These are phyloP conservation scores for Physcia stellaris DNA, from an alignment of 495 filamentous ascomycete genomes.

Conservation along the genomic window DNA sequence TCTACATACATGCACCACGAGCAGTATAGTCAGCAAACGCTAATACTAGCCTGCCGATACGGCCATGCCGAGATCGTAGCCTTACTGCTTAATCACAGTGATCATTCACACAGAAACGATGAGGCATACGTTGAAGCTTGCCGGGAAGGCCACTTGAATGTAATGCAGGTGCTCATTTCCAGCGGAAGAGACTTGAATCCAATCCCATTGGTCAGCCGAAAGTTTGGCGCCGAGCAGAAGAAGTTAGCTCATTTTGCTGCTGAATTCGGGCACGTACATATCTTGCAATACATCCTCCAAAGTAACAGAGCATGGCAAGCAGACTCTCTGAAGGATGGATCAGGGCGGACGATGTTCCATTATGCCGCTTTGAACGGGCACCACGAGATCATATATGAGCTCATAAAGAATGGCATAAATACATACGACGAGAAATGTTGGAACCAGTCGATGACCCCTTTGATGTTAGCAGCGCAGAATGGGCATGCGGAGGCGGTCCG, in stretches of 20 bases:
- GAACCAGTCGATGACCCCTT: neutral
- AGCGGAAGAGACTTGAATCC: neutral
- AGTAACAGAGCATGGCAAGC: neutral
- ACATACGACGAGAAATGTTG: neutral
- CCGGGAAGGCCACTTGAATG: neutral
- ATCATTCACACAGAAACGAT: no score
- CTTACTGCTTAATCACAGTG: neutral
- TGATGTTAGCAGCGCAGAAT: neutral
- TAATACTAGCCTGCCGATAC: slow-evolving; percentile 6
- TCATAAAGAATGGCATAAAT: slow-evolving; percentile 3
- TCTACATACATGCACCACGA: slow-evolving; percentile 17
- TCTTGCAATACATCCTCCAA: neutral
- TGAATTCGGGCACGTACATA: neutral
- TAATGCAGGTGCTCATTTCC: neutral
- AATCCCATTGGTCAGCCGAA: neutral
- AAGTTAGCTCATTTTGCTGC: neutral
- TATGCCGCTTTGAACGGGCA: slow-evolving; percentile 3
- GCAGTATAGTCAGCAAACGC: slow-evolving; percentile 20
- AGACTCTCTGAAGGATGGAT: neutral
- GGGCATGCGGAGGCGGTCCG: neutral
- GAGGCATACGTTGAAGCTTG: neutral
- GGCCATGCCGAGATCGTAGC: neutral
- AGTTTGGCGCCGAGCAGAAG: slow-evolving; percentile 1
- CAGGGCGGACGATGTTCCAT: slow-evolving; percentile 1
- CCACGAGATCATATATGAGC: neutral